Conservation (phyloP, 2,329 filamentous ascomycete species). For the Alternaria rosae region DNA sequence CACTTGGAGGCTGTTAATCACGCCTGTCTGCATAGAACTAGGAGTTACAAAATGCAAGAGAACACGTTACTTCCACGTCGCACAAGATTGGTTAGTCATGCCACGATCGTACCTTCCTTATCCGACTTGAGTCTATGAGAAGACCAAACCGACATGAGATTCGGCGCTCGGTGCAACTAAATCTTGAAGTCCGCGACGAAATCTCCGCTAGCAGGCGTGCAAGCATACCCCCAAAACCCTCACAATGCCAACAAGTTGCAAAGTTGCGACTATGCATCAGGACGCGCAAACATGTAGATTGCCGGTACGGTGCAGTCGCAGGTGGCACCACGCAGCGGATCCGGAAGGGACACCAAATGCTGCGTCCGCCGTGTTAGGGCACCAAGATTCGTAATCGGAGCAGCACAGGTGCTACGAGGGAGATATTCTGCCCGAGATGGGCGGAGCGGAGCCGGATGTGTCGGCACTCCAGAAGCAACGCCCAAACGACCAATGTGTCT, state of each 20-base stretch:
- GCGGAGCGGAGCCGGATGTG: slow-evolving; percentile 10
- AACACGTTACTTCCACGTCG: slow-evolving; percentile 5
- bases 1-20: slow-evolving; percentile 2
- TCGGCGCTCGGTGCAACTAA: slow-evolving; percentile 6
- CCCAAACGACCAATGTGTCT: slow-evolving; percentile 5
- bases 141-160: background rate
- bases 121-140: background rate
- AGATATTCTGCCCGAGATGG: slow-evolving; percentile 4
- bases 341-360: background rate
- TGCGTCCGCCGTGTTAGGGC: background rate
- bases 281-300: background rate
- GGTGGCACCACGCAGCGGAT: background rate
- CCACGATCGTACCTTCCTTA: background rate
- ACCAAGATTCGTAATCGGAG: background rate
- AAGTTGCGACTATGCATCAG: background rate
- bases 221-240: background rate
- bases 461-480: slow-evolving; percentile 4
- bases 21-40: slow-evolving; percentile 18
- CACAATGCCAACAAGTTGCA: background rate
- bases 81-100: background rate
- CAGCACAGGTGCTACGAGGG: background rate
- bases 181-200: background rate
- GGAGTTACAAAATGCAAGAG: slow-evolving; percentile 21
- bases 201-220: background rate
- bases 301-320: background rate